Base-by-base conservation (phyloP, 2,329 filamentous ascomycete species). In the Lomentospora prolificans region DNA sequence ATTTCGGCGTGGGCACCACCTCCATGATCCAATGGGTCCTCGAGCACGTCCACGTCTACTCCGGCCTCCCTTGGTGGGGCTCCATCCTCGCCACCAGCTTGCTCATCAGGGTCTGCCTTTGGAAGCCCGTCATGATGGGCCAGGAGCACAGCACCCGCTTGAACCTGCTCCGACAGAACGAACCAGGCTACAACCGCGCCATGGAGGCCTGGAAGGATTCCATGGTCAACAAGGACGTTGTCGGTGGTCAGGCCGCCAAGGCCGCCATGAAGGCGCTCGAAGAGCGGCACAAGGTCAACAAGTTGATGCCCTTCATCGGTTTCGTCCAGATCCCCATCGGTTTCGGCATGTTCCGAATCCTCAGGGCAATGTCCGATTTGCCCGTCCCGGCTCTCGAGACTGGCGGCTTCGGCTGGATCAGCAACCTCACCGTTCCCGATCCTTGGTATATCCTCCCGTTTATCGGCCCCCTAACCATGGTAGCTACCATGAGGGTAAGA, bases 1-100 rank as follows among this genome's bases (percentile, higher is more conserved):
- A 97, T 64, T 97, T 86, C 64, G 90, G 92, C 66, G 91, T 76
- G 74, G 92, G 92, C 14, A 82, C 88, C 4, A 89, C 90, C 0
- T 73, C 84, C 3, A 61, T 82, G 14, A 83, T 94, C 69, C 79
- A 96, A 71, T 91, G 79, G 77, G 22, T 81, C 2, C 72, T 97
- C 9, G 94, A 99, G 74, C 84, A 92, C 66, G 67, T 95, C 41
- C 90, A 99, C 70, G 75, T 96, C 59, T 85, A 79, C 62, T 73
- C 69, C 1, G 89, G 86, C 33, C 70, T 89, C 56, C 89, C 90
- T 10, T 97, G 94, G 94, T 90, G 88, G 77, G 84, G 75, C 1
- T 82, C 87, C 58, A 87, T 96, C 63, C 69, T 85, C 48, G 69
- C 77, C 3, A 80, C 85, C 0, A 84, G 86, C 31, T 31, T 90